Evolutionary conservation across 768 basidiomycete species (phyloP).

Genomic region (Phlebiopsis gigantea): DNA sequence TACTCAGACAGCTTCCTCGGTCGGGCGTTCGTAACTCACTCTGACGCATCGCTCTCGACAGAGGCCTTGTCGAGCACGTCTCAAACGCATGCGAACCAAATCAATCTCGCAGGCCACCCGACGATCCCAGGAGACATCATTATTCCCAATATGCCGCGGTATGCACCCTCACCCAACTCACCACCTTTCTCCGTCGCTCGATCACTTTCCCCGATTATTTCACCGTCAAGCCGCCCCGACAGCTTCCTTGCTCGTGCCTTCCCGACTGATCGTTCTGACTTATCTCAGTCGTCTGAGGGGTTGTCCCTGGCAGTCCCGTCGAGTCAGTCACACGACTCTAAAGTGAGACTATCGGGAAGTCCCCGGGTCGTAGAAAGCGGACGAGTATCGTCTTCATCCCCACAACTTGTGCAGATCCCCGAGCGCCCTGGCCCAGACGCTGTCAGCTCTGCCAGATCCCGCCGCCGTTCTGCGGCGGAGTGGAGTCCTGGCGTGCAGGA

Average conservation of each 20-base stretch:
- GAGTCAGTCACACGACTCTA: neutral
- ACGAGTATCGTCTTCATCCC: neutral
- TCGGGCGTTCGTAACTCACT: constrained; percentile 17
- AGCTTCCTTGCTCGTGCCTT: neutral
- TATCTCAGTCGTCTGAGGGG: neutral
- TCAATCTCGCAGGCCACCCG: constrained; percentile 13
- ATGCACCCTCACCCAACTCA: neutral
- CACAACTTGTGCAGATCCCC: neutral
- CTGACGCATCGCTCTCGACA: constrained; percentile 16
- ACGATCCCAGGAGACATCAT: constrained; percentile 2
- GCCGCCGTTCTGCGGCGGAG: neutral
- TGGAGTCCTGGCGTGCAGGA: neutral
- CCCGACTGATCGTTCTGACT: neutral
- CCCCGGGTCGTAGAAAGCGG: neutral
- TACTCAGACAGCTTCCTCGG: constrained; percentile 21
- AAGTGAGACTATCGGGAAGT: neutral
- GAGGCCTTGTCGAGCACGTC: constrained; percentile 17
- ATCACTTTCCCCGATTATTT: neutral
- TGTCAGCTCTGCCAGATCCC: neutral
- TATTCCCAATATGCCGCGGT: neutral
- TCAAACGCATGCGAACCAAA: constrained; percentile 19
- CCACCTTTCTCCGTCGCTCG: neutral
- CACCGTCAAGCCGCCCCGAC: neutral
- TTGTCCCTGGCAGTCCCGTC: neutral
- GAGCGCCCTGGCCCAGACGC: too few species aligned